Evolutionary conservation across 2,329 filamentous ascomycete genomes (phyloP), one percentile per base, ranked within the genome.

Genomic region (Colletotrichum abscissum): DNA sequence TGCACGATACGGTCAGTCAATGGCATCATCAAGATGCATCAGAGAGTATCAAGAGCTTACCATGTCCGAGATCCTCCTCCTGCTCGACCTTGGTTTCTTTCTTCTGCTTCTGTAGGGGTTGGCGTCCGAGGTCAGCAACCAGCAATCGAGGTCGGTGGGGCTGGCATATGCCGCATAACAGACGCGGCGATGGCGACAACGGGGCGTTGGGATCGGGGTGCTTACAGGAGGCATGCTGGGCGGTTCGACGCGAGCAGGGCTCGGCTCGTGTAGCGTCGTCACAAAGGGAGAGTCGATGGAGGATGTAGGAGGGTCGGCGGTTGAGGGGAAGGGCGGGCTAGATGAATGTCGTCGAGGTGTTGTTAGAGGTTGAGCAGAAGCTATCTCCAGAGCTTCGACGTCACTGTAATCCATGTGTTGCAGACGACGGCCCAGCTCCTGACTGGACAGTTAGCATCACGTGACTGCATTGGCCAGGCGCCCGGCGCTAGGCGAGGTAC

Each of bases 201-300:
- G 75, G 69, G 76, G 69, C 73, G 73, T 74, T 69, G 75, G 75
- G 73, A 76, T 74, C 57, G 67, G 62, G 49, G 73, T 81, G 84
- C 88, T 84, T 88, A 90, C 88, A 79, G 88, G 84, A 84, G 88
- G 85, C 88, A 90, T 90, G 78, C 83, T 88, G 84, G 81, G 79
- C 79, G 82, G 78, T 77, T 78, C 75, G 74, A 78, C 76, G 33
- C 76, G 76, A 74, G 68, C 56, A 68, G 66, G 73, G 72, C 75
- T 67, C 57, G 76, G 54, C 69, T 67, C 65, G 57, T 70, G 64
- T 24, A 73, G 49, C 42, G 67, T 63, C 69, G 67, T 67, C 63
- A 62, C 67, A 63, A 64, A 68, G 58, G 57, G 42, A 60, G 30
- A 52, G 30, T 74, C 58, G 69, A 78, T 79, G 79, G 81, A 72